Evolutionary conservation across 2,329 filamentous ascomycete species (phyloP), one percentile per base, ranked within the genome.

Genomic region (Trichoderma lentiforme): DNA sequence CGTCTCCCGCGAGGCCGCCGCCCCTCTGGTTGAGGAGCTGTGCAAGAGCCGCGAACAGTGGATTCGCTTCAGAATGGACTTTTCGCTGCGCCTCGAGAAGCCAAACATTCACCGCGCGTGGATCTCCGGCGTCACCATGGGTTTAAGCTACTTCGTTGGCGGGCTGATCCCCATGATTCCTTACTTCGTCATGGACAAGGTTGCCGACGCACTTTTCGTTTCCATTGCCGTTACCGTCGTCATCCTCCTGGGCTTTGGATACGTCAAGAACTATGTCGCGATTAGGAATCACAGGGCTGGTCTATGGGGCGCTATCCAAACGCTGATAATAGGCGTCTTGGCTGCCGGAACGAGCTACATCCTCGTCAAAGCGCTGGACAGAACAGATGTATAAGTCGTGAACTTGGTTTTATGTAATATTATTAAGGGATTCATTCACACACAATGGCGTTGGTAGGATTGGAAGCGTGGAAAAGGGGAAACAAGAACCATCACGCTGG

Each of bases 91-190:
- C 73, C 82, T 87, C 57, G 82, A 84, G 73, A 82, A 85, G 75
- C 82, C 78, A 74, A 81, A 80, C 77, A 82, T 80, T 34, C 81
- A 82, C 76, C 77, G 83, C 74, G 80, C 88, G 76, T 78, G 85
- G 79, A 80, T 89, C 58, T 90, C 88, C 0, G 91, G 90, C 3
- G 74, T 90, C 30, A 92, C 89, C 9, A 91, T 93, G 76, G 89
- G 90, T 0, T 76, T 89, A 18, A 90, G 90, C 43, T 93, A 93
- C 79, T 90, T 93, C 67, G 79, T 93, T 26, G 91, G 91, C 24
- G 91, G 91, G 0, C 83, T 93, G 69, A 86, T 93, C n/a, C 91
- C 91, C 15, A 85, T 93, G 76, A 80, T 92, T 56, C 91, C 91
- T 0, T 93, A 93, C 81, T 90, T 93, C 74, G 83, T 91, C 74